These are phyloP conservation scores for Durusdinium trenchii DNA, from an alignment of 73 alveolate species.

Conservation along the genomic window DNA sequence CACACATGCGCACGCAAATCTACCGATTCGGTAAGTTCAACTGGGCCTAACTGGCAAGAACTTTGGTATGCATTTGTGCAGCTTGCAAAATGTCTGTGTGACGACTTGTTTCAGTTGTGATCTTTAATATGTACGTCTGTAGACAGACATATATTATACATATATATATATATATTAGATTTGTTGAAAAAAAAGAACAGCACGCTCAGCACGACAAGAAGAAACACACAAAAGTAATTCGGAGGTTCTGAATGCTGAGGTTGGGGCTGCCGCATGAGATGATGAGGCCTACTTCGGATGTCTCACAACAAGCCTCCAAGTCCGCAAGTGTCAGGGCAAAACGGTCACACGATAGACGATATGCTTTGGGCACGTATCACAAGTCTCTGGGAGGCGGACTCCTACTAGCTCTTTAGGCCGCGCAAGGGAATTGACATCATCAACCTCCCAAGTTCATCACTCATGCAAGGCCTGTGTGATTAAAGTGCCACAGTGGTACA, in stretches of 20 bases:
- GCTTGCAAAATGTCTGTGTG: not conserved
- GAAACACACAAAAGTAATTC: not conserved
- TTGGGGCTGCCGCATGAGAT: slow-evolving; percentile 61
- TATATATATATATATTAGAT: no score
- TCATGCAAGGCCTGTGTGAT: not conserved
- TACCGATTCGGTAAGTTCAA: slow-evolving; percentile 65
- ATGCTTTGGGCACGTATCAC: no score
- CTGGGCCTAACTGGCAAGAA: no score
- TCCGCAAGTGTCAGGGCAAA: not conserved
- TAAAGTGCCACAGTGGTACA: not conserved
- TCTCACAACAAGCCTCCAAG: not conserved
- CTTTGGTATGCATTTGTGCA: no score
- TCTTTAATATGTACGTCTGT: no score
- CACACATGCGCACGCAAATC: slow-evolving; percentile 67
- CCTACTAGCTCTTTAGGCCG: slow-evolving; percentile 9
- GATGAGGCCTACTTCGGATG: slow-evolving; percentile 45
- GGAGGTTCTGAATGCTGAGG: not conserved
- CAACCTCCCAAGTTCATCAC: slow-evolving; percentile 9
- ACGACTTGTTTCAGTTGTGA: no score
- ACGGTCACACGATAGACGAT: not conserved
- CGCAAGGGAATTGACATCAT: slow-evolving; percentile 66
- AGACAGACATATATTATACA: no score
- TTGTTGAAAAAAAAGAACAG: no score
- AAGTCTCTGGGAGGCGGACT: not conserved
- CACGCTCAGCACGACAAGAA: not conserved